Evolutionary conservation across 768 basidiomycete genomes (phyloP), one percentile per base, ranked within the genome.

Genomic region (Trametes villosa): DNA sequence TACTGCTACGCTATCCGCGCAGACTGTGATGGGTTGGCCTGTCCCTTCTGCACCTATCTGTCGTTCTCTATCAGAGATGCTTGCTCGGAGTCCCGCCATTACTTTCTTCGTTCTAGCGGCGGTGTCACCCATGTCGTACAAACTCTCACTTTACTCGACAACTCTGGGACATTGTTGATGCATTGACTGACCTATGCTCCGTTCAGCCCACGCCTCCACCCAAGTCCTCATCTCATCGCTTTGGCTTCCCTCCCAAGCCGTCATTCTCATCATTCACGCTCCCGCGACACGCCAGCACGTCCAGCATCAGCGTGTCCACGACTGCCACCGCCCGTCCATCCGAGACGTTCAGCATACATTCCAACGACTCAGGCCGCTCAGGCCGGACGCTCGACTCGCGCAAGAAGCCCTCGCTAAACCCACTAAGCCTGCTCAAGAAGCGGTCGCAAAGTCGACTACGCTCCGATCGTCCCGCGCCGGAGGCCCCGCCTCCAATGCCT

Each of bases 351-450:
- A 62, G 63, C 52, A 40, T 74, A 62, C 53, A 63, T 60, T 74
- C n/a, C 61, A 66, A 34, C 13, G 63, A 67, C 34, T 31, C 60
- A 1, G 41, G 71, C 71, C 57, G 67, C 20, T 31, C 60, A 7
- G 38, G 71, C 72, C 57, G 66, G 60, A 41, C 69, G 65, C 45
- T 69, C 58, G 76, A 79, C 53, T 68, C 78, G 9, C 80, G 80
- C 51, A 86, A 79, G 71, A 86, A 83, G 71, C 76, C 80, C 9
- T 82, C 81, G 17, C 70, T 84, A 42, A 69, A 69, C 30, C 72
- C 84, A 41, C 73, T 53, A 76, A 78, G 64, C 52, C 74, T 74
- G 64, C 81, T 69, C 73, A 79, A 69, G 67, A 72, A 70, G 70
- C 76, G 73, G 63, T 75, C 77, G 41, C 76, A 78, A 44, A 72